Percentiles rank a stretch among this genome's conserved stretches.
These are phyloP conservation scores for Penicillium simplicissimum DNA, from an alignment of 495 filamentous ascomycete species.

Conservation along the genomic window DNA sequence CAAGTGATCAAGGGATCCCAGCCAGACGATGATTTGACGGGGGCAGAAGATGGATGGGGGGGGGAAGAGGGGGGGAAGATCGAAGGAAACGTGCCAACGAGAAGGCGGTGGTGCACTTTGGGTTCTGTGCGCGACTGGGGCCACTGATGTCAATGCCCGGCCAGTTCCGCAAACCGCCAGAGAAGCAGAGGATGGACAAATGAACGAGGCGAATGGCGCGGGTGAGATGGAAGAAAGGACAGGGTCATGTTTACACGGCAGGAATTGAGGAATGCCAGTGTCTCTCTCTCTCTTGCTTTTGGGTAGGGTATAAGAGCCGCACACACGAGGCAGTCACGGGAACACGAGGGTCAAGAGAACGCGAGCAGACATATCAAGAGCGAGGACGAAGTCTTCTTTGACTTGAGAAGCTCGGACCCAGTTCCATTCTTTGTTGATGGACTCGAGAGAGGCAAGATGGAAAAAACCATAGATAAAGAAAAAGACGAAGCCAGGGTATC, in stretches of 20 bases:
- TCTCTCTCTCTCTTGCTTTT: neutral
- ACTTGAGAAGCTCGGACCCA: neutral
- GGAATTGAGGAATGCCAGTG: constrained; percentile 8
- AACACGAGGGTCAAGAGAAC: neutral
- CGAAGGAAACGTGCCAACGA: constrained; percentile 30
- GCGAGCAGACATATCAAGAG: neutral
- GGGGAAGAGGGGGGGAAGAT: constrained; percentile 15
- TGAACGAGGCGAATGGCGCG: neutral
- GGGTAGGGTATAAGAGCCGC: neutral
- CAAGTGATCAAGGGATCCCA: constrained; percentile 26
- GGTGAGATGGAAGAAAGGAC: neutral
- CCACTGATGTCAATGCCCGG: constrained; percentile 39
- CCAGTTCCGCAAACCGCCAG: constrained; percentile 26
- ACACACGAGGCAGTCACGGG: neutral
- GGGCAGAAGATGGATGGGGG: constrained; percentile 21
- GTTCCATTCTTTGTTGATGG: neutral
- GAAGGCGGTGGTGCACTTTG: constrained; percentile 10
- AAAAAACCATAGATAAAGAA: neutral
- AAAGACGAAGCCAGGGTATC: neutral
- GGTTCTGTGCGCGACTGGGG: constrained; percentile 26
- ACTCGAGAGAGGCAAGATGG: neutral
- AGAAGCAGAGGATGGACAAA: neutral
- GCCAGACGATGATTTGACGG: constrained; percentile 35
- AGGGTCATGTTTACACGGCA: constrained; percentile 14
- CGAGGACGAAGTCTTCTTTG: neutral